Evolutionary conservation across 139 green algal genomes (phyloP).

Genomic region (Zygnema cylindricum): DNA sequence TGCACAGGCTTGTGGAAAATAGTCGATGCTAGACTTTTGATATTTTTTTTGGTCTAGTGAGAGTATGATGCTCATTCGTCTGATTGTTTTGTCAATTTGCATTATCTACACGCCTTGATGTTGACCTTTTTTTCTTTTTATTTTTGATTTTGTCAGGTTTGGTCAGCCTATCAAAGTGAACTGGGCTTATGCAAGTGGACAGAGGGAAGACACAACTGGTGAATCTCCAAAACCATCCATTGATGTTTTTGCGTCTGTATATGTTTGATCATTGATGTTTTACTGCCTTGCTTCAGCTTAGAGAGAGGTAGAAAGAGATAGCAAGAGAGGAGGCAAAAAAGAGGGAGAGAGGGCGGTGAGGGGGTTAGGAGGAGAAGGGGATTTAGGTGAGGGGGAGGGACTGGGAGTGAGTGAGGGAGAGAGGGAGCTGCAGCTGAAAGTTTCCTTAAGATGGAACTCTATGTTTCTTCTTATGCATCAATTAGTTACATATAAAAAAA

Average conservation of each 20-base stretch:
- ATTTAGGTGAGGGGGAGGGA: not conserved
- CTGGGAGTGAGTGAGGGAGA: too few species aligned
- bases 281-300: not conserved
- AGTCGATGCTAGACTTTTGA: too few species aligned
- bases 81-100: not conserved
- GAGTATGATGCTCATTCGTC: too few species aligned
- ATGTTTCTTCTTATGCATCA: too few species aligned
- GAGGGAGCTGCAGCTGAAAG: too few species aligned
- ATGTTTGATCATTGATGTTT: not conserved
- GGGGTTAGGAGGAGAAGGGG: not conserved
- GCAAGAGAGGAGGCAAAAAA: not conserved
- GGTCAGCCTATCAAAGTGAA: slow-evolving; percentile 57
- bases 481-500: too few species aligned
- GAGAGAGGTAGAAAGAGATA: not conserved
- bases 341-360: not conserved
- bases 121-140: not conserved
- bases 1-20: too few species aligned
- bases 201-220: slow-evolving; percentile 52
- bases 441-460: too few species aligned
- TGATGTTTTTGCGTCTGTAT: not conserved
- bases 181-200: slow-evolving; percentile 52
- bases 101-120: not conserved
- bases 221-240: not conserved
- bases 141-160: slow-evolving; percentile 28
- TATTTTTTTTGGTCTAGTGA: too few species aligned